Base-by-base conservation (phyloP, 768 basidiomycete genomes). In the Suillus discolor region DNA sequence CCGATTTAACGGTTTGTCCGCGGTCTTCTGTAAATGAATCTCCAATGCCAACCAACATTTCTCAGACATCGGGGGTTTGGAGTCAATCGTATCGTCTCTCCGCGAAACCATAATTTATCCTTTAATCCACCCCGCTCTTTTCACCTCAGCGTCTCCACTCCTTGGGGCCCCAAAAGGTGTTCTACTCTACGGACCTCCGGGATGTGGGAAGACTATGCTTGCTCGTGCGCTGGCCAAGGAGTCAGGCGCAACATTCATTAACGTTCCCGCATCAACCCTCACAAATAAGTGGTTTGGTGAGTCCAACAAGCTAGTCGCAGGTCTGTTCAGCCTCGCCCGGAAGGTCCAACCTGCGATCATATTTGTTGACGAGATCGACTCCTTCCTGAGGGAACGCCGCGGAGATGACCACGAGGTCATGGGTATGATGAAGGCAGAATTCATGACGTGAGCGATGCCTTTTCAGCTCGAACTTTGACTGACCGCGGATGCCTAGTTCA, bases 131-230 rank as follows among this genome's bases (percentile, higher is more conserved):
- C 97, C 97, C 4, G 83, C 90, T 65, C 85, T 99, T 64, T 98
- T 98, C 83, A 82, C 85, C 16, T 83, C 90, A 20, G 87, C 92
- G 0, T 93, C 95, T 0, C 84, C 90, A 16, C 86, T 99, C 25
- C 86, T 97, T 66, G 87, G 88, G 6, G 94, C 97, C 6, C 97
- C 97, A 0, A 98, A 98, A 75, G 97, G 97, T 15, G 97, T 98
- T 11, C 84, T 99, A 20, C 85, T 99, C 23, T 97, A 93, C 71
- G 97, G 97, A 0, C 97, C 96, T 49, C 97, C 97, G 1, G 97
- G 97, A 7, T 99, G 97, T 69, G 97, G 97, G 31, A 99, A 99
- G 82, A 99, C 97, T 1, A 96, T 99, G 95, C 85, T 99, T n/a
- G 97, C 97, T 1, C 97, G 97, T 75, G 97, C 97, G 2, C 85